Evolutionary conservation across 768 basidiomycete species (phyloP).

Genomic region (Pisolithus orientalis): DNA sequence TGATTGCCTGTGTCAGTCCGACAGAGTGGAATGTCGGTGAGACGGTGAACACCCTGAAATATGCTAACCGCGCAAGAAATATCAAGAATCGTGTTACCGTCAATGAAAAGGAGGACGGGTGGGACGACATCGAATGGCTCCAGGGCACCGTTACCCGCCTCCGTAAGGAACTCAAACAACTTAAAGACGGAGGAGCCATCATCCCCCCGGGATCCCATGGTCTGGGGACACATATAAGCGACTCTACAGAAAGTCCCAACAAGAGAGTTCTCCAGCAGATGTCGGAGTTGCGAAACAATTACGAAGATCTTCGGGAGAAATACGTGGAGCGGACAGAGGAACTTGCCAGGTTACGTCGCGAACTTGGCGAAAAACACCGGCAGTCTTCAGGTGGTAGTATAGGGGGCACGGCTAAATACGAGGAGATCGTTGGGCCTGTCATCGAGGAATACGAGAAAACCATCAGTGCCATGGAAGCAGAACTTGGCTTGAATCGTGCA

Average conservation of each 20-base stretch:
- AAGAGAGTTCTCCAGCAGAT: conserved; percentile 78
- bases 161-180: conserved; percentile 75
- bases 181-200: conserved; percentile 61
- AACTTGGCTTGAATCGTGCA: conserved; percentile 80
- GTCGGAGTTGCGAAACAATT: conserved; percentile 79
- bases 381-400: conserved; percentile 50
- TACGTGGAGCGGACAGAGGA: conserved; percentile 88
- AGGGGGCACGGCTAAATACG: conserved; percentile 71
- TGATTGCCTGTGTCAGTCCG: conserved; percentile 97
- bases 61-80: conserved; percentile 93
- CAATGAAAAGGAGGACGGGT: conserved; percentile 94
- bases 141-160: conserved; percentile 82
- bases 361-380: conserved; percentile 71
- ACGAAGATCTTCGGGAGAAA: conserved; percentile 76
- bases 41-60: conserved; percentile 93
- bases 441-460: conserved; percentile 99
- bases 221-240: conserved; percentile 21
- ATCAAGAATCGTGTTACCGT: conserved; percentile 93
- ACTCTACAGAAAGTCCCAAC: conserved; percentile 52
- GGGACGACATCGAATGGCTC: conserved; percentile 97
- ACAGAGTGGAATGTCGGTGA: conserved; percentile 94
- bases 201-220: conserved; percentile 21
- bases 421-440: conserved; percentile 93
- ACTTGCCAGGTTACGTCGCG: conserved; percentile 70
- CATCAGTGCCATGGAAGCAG: conserved; percentile 90